Conservation (phyloP, 768 basidiomycete species). For the Tephrocybe sp. region DNA sequence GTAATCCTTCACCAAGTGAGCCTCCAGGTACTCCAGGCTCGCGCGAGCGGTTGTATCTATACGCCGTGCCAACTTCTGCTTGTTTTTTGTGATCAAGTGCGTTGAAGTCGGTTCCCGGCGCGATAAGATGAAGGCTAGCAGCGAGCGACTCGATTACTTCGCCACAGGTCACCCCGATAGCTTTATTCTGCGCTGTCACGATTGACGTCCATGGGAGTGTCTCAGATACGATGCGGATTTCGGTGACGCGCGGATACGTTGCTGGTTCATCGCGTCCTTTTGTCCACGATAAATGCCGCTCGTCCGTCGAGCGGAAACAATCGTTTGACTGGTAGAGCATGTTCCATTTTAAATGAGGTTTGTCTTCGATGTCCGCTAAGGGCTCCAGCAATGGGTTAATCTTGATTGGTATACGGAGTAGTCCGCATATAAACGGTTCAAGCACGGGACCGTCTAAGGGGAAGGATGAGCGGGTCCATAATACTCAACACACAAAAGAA, state of each 20-base stretch:
- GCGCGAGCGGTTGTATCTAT: conserved; percentile 65
- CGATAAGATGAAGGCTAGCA: conserved; percentile 45
- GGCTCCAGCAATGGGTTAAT: conserved; percentile 65
- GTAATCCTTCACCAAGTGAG: conserved; percentile 56
- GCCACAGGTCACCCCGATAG: conserved; percentile 63
- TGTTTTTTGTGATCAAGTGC: conserved; percentile 31
- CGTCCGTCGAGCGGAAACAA: conserved; percentile 63
- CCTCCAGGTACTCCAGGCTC: conserved; percentile 68
- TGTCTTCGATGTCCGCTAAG: conserved; percentile 34
- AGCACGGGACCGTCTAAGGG: conserved; percentile 67
- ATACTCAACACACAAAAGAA: not conserved
- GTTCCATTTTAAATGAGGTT: conserved; percentile 65
- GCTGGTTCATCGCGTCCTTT: conserved; percentile 63
- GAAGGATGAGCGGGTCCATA: not conserved
- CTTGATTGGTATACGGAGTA: conserved; percentile 43
- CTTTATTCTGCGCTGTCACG: conserved; percentile 38
- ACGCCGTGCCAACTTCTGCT: conserved; percentile 46
- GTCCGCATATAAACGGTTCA: conserved; percentile 50
- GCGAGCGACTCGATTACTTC: conserved; percentile 60
- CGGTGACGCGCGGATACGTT: conserved; percentile 56
- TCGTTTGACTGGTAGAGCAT: conserved; percentile 65
- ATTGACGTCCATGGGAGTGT: conserved; percentile 56
- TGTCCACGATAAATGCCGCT: conserved; percentile 59
- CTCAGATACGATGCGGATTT: conserved; percentile 51
- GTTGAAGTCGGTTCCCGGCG: conserved; percentile 52